Evolutionary conservation across 805 yeast species (phyloP), one percentile per base, ranked within the genome.

Genomic region (Metschnikowia cubensis): DNA sequence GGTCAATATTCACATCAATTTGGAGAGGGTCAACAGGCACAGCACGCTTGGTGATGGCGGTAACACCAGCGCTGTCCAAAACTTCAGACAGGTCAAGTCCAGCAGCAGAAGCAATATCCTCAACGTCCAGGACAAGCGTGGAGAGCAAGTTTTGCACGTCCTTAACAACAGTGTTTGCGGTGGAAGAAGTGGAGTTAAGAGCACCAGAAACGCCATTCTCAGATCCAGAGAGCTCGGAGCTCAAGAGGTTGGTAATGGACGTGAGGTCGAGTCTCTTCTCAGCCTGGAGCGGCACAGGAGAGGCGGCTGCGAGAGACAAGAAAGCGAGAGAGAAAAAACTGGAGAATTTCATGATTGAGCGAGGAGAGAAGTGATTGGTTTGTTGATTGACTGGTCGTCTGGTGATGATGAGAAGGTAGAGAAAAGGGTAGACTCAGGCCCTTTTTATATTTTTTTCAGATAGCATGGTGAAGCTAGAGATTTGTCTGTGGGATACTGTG

Each of bases 221-320:
- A 18, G 45, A 21, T 33, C 18, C 32, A n/a, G 37, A 31, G 20
- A 39, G 7, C 38, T 29, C 49, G 5, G 37, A 33, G 14, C 35
- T 13, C 35, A 33, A 18, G 15, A 35, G 25, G 15, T 46, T 39
- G n/a, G 45, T 20, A 15, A 36, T 17, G 8, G 35, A 17, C 20
- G 35, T 21, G 8, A 20, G 34, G 37, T 33, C 36, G 18, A 40
- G 40, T 21, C 46, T 47, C 17, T 40, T 47, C 31, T 47, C 46
- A 6, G 22, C 31, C 20, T 41, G 20, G 20, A 7, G 14, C 7
- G 29, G 40, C 32, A 52, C 37, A 1, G 56, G 56, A 15, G 52
- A 25, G 34, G 56, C 54, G 31, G 50, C 47, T 15, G 56, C 54
- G n/a, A 42, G 5, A 22, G 56, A 36, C 25, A 51, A 49, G 34